phyloP scores from a whole-genome alignment of 441 rosid species.

The Corymbia citriodora region DNA sequence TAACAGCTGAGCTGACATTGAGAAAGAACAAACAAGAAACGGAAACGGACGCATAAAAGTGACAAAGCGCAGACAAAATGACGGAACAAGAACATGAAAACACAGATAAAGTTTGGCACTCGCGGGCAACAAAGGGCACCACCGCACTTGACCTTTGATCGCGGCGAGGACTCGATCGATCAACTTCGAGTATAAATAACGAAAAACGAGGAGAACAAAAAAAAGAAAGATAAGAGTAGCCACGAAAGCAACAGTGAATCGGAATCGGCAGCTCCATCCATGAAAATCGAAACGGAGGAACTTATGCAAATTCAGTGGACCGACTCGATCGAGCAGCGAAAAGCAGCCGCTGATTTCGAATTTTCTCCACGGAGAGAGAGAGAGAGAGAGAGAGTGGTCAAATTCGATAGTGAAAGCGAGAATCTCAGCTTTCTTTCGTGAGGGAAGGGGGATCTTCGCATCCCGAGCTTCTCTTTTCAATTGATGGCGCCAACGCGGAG shows the following conservation, averaged over 20 bases:
- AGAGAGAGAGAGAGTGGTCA: background rate
- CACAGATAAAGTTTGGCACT: background rate
- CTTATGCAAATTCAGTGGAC: background rate
- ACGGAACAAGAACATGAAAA: background rate
- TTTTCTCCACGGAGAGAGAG: background rate
- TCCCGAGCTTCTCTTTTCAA: background rate
- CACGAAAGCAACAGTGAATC: background rate
- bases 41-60: background rate
- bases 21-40: background rate
- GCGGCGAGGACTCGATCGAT: constrained; percentile 15
- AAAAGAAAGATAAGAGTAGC: background rate
- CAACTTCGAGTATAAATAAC: constrained; percentile 16
- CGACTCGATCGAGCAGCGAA: background rate
- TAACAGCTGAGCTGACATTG: background rate
- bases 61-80: background rate
- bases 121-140: background rate
- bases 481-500: background rate
- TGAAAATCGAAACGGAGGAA: background rate
- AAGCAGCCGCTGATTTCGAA: background rate
- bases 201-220: background rate
- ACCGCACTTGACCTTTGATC: background rate
- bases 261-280: constrained; percentile 19
- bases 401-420: background rate
- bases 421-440: background rate
- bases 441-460: background rate